phyloP scores from a whole-genome alignment of 1,284 basidiomycete species.

The Singerocomus inundabilis region DNA sequence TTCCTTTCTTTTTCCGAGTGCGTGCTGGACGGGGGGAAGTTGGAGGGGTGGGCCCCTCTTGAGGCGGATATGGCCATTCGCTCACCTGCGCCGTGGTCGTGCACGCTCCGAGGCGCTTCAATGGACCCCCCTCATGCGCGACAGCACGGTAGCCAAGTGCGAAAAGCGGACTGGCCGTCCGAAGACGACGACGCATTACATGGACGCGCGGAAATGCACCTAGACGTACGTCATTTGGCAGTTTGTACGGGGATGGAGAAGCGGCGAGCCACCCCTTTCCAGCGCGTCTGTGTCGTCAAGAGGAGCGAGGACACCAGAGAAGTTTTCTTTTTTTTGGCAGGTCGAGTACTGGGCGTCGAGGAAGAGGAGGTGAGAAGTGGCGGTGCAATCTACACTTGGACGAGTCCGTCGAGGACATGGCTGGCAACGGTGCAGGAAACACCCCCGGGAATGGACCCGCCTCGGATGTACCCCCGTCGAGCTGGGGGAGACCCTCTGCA shows the following conservation, averaged over 20 bases:
- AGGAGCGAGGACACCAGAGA: constrained; percentile 4
- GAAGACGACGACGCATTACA: too few relatives aligned
- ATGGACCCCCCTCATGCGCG: too few relatives aligned
- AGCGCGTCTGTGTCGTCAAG: constrained; percentile 9
- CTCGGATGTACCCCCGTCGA: constrained; percentile 43
- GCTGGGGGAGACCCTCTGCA: constrained; percentile 46
- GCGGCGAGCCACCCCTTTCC: background rate
- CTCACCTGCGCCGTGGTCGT: background rate
- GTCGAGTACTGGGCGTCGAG: too few relatives aligned
- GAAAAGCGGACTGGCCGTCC: constrained; percentile 5
- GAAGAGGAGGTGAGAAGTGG: too few relatives aligned
- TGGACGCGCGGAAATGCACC: constrained; percentile 13
- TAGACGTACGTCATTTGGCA: constrained; percentile 19
- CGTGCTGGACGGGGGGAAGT: constrained; percentile 6
- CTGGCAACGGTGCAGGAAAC: constrained; percentile 40
- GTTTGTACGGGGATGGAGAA: constrained; percentile 16
- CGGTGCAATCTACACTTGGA: too few relatives aligned
- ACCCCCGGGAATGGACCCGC: constrained; percentile 45
- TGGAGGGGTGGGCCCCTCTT: background rate
- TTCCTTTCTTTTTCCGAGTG: constrained; percentile 14
- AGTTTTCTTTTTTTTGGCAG: constrained; percentile 28
- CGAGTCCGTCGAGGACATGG: constrained; percentile 40
- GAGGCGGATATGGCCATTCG: constrained; percentile 17
- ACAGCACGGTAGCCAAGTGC: constrained; percentile 5
- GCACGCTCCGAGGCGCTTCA: background rate